Percentiles rank a stretch among this genome's conserved stretches.
phyloP scores from a whole-genome alignment of 2,329 filamentous ascomycete species.

The Tolypocladium endophyticum region DNA sequence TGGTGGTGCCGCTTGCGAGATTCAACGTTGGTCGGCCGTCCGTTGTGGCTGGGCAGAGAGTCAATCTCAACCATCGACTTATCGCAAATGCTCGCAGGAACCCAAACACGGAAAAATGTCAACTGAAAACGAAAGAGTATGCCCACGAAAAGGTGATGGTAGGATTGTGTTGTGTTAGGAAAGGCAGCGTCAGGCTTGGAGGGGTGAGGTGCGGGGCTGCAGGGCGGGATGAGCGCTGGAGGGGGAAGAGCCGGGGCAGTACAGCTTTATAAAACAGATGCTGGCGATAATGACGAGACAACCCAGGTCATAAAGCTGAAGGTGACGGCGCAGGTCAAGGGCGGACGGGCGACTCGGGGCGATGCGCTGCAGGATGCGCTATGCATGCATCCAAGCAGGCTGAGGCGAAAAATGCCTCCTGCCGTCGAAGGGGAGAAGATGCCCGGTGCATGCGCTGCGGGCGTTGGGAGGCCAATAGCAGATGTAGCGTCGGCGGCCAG shows the following conservation, averaged over 20 bases:
- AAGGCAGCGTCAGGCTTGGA: conserved; percentile 1
- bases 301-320: not conserved
- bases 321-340: conserved; percentile 1
- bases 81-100: not conserved
- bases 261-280: not conserved
- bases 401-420: conserved; percentile 5
- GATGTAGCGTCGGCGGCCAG: not conserved
- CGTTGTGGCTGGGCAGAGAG: not conserved
- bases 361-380: conserved; percentile 2
- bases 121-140: not conserved
- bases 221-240: not conserved
- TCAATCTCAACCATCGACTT: not conserved
- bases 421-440: not conserved
- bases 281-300: not conserved
- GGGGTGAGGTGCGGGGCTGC: conserved; percentile 3
- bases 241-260: not conserved
- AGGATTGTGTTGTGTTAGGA: not conserved
- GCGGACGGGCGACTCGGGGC: not conserved
- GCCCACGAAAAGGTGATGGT: not conserved
- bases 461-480: not conserved
- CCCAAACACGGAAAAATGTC: not conserved
- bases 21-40: not conserved
- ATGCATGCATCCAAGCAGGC: conserved; percentile 3
- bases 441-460: not conserved
- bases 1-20: not conserved